A percentile compares a stretch with the other conserved stretches of the same genome.
phyloP scores from a whole-genome alignment of 805 yeast genomes.

The Zygoascus flipseniorum region DNA sequence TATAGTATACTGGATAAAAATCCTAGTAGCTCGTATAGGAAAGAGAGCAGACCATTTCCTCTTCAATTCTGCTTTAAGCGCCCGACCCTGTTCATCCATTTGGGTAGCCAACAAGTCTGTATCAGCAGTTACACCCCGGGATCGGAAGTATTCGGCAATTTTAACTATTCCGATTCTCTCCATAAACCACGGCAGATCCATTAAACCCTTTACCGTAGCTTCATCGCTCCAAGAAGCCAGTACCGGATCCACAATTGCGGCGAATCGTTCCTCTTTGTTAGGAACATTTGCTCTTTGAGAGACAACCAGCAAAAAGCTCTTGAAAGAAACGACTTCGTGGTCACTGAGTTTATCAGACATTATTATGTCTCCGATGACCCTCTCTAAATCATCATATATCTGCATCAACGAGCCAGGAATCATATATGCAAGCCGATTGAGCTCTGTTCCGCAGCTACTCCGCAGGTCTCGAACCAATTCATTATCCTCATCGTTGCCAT shows the following conservation, averaged over 20 bases:
- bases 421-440: conserved; percentile 85
- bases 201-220: conserved; percentile 77
- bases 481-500: conserved; percentile 48
- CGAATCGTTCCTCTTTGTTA: conserved; percentile 68
- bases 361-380: conserved; percentile 65
- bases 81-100: conserved; percentile 85
- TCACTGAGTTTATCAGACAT: conserved; percentile 64
- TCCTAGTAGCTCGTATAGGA: conserved; percentile 92
- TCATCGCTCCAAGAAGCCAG: conserved; percentile 88
- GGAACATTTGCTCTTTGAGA: conserved; percentile 68
- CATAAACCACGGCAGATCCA: conserved; percentile 96
- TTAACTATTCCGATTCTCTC: conserved; percentile 90
- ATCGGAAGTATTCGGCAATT: conserved; percentile 83
- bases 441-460: conserved; percentile 88
- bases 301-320: conserved; percentile 83
- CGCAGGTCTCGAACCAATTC: conserved; percentile 81
- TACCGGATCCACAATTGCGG: conserved; percentile 88
- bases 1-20: conserved; percentile 89
- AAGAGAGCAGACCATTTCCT: conserved; percentile 91
- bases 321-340: conserved; percentile 90
- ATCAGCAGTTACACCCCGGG: conserved; percentile 67
- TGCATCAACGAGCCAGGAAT: conserved; percentile 86
- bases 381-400: conserved; percentile 75
- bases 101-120: conserved; percentile 68
- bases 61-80: conserved; percentile 66